Evolutionary conservation across 169 alveolate species (phyloP), one percentile per base, ranked within the genome.

Genomic region (Blepharisma undulans): DNA sequence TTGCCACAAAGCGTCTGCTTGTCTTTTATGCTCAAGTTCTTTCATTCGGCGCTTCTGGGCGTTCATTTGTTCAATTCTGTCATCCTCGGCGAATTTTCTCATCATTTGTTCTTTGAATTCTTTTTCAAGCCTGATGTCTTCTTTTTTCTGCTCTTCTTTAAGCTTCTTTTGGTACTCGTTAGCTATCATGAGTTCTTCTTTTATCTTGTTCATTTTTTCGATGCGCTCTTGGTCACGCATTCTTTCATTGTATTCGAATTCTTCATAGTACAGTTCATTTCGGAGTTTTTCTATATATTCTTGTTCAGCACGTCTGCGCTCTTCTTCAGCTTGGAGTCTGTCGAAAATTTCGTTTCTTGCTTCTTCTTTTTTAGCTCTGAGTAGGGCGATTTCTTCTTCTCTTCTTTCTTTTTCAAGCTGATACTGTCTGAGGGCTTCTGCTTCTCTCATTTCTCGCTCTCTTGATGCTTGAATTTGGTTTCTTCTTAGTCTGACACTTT

Each of bases 71-170:
- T 97, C 98, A 32, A 97, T 80, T 87, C 93, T 87, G 76, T 95
- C 98, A 87, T 97, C 98, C 48, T 95, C 96, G 60, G 98, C 98
- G 88, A 96, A 96, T 89, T 96, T 96, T 29, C 94, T 95, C 95
- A 95, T 92, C 92, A 97, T 93, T 81, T 91, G 88, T 80, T 91
- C 92, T 91, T 97, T 95, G 89, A 95, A 95, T 34, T 93, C 96
- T 29, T 93, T 92, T 93, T 97, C 98, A 94, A 95, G 92, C 89
- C 94, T 92, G 89, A 85, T 90, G 72, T 94, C 97, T 77, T 93
- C 97, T 72, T 88, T 93, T 66, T 92, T 84, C 72, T 95, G 80
- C 84, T 93, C 95, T 90, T 94, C 96, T 90, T 95, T 97, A 81
- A 87, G 71, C 27, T 85, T 33, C 86, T 92, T 91, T 78, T 93